Conservation (phyloP, 2,329 filamentous ascomycete species). For the Alternaria brassicicola region DNA sequence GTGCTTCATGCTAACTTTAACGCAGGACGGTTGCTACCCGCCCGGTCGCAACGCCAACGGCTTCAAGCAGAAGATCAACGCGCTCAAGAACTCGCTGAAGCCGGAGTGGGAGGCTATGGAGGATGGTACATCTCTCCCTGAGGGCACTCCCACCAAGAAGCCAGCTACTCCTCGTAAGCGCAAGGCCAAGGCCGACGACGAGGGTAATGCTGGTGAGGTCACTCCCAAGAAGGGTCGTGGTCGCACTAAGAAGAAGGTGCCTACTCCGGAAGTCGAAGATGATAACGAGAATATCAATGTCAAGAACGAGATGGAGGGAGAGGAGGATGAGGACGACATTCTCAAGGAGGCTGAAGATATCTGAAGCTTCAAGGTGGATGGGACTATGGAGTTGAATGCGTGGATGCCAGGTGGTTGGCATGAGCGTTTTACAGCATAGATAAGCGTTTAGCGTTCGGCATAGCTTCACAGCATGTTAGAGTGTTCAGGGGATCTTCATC, state of each 20-base stretch:
- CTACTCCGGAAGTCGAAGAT: not conserved
- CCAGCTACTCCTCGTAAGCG: constrained; percentile 25
- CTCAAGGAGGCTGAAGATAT: not conserved
- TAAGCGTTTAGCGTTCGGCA: not conserved
- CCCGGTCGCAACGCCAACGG: constrained; percentile 27
- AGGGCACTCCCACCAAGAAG: constrained; percentile 14
- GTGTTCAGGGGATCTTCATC: not conserved
- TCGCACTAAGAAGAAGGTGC: not conserved
- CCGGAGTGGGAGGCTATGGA: constrained; percentile 22
- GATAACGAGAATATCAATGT: not conserved
- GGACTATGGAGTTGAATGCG: not conserved
- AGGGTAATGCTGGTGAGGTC: not conserved
- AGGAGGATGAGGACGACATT: not conserved
- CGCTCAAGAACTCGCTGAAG: constrained; percentile 19
- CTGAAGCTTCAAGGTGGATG: not conserved
- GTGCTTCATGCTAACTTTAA: not conserved
- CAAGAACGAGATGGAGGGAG: constrained; percentile 8
- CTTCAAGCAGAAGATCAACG: constrained; percentile 27
- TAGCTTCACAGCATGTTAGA: not conserved
- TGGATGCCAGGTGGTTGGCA: rapidly evolving
- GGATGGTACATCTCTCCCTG: not conserved
- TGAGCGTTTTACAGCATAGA: not conserved
- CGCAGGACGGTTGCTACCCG: constrained; percentile 26
- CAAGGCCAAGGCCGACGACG: constrained; percentile 17
- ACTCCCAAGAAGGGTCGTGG: constrained; percentile 13